Base-by-base conservation (phyloP, 176 grass and related monocot species). In the Eleusine coracana region DNA sequence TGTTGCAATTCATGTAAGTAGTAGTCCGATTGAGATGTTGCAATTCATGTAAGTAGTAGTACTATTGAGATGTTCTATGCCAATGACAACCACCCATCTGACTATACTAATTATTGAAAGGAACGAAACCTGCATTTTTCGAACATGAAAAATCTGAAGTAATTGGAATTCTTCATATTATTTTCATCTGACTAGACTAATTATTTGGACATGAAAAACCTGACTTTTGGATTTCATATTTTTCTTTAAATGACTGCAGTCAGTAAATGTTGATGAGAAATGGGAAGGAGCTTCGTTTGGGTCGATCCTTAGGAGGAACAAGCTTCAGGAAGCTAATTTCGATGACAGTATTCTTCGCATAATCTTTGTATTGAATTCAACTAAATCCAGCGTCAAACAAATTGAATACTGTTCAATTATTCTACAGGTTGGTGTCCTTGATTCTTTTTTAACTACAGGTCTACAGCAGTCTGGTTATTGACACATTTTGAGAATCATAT, bases 221-320 rank as follows among this genome's bases (percentile, higher is more conserved):
- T 88, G 72, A 73, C 31, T 3, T 49, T 51, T 73, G 11, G 46
- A 31, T 52, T 65, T 74, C n/a, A 62, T 40, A 52, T 60, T 7
- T 68, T 51, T 80, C 42, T 58, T 28, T 73, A 56, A 36, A 40
- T 75, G 74, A 63, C 40, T 86, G 59, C 83, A 96, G 93, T 90
- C 93, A 76, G 74, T 96, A 67, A 91, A 93, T 59, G 72, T 90
- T 75, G 93, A 93, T 84, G 93, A 93, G 88, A 93, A 88, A 90
- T 96, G 93, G 93, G 84, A 87, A 82, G 93, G 88, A 45, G 90
- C 93, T 86, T 90, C 90, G 8, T 93, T 93, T 39, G 93, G 90
- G 46, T 91, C 93, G 34, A 77, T 96, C 85, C 55, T 93, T 75
- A 85, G 93, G 68, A 96, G 80, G 80, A 92, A 82, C 77, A 82